Evolutionary conservation across 176 grass and related monocot genomes (phyloP).

Genomic region (Luzula sylvatica): DNA sequence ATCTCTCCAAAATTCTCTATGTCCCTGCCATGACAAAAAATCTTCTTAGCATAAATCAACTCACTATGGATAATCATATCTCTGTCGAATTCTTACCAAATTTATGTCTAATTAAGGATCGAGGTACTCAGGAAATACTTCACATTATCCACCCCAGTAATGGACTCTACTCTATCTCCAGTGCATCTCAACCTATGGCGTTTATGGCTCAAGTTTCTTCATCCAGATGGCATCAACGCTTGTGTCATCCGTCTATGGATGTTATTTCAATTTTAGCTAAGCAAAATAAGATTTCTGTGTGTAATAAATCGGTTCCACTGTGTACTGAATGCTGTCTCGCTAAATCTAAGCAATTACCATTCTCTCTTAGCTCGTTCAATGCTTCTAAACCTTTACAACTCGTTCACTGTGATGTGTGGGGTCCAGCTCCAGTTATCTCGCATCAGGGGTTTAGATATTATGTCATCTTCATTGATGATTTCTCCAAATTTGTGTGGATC

Average conservation of each 20-base stretch:
- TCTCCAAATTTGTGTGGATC: not conserved
- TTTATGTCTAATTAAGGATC: not conserved
- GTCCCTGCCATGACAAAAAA: not conserved
- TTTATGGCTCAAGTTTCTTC: too few relatives aligned
- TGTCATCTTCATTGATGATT: conserved; percentile 5
- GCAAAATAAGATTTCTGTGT: not conserved
- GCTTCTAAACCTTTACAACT: not conserved
- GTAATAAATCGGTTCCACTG: not conserved
- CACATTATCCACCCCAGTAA: not conserved
- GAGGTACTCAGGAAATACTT: not conserved
- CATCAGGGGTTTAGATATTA: not conserved
- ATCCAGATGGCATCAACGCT: not conserved
- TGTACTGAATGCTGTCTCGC: not conserved
- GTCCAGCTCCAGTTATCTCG: not conserved
- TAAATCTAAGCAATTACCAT: not conserved
- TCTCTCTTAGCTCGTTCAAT: not conserved
- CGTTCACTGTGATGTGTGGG: not conserved
- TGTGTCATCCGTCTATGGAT: not conserved
- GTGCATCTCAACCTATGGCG: not conserved
- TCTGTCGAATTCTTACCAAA: not conserved
- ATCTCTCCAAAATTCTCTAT: not conserved
- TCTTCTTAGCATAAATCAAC: not conserved
- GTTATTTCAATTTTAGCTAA: not conserved
- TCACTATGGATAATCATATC: not conserved
- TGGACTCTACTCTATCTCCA: not conserved